Evolutionary conservation across 1,139 yeast genomes (phyloP), one percentile per base, ranked within the genome.

Genomic region (Zygosaccharomyces pseudobailii): DNA sequence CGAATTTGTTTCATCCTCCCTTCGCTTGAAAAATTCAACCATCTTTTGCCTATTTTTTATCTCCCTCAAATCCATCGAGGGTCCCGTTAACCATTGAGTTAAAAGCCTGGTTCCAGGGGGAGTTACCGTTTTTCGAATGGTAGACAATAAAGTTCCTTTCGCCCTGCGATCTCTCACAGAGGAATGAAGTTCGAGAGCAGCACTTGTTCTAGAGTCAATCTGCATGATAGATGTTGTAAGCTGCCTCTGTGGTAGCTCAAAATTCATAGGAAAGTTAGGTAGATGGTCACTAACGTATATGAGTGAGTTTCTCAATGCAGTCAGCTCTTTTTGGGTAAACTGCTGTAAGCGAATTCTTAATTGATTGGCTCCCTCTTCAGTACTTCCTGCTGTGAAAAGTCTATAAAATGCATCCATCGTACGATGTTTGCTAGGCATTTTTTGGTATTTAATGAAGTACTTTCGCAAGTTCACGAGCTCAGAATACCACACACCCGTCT

Each of bases 71-170:
- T 84, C 78, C 4, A 85, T 72, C 0, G 87, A 74, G 0, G 99
- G 99, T 0, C 90, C 82, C 20, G 87, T 75, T 3, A 92, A 68
- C 97, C 97, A 89, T 46, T 83, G 82, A 3, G 83, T 76, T 19
- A 92, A 69, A 21, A 86, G 61, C 41, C 98, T 71, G 0, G 95
- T 71, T 0, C 98, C 98, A 0, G 95, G 80, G 1, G 83, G 75
- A 0, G 98, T 88, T 2, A 78, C 78, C 0, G 97, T 92, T 47
- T 84, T 70, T 49, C 79, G 78, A 6, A 92, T 75, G 0, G 87
- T 75, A 17, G 80, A 77, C 9, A 87, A 69, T 17, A 92, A 67
- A 0, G 96, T 82, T 0, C 96, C 96, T 9, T 75, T 75, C 4
- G 70, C 71, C 10, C 82, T 73, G 17, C 76, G 76, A n/a, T 80